Evolutionary conservation across 345 rosid species (phyloP), one percentile per base, ranked within the genome.

Genomic region (Gossypium sturtianum): DNA sequence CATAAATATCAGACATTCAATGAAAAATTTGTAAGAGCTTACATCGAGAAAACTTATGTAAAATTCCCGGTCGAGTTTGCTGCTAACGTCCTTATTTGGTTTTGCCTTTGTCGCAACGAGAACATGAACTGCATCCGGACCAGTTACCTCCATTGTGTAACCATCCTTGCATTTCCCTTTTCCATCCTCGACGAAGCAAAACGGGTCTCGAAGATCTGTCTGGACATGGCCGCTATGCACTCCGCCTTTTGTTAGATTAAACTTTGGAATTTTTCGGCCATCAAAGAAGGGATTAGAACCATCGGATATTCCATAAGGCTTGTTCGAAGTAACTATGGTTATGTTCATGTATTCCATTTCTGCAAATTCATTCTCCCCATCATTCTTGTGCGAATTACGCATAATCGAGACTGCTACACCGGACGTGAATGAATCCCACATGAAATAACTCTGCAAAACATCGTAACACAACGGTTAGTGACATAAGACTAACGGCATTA

Each of bases 101-200:
- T 90, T 94, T 56, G 98, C 93, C 77, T 76, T 82, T 23, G 83
- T 87, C 0, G 95, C 98, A 4, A 94, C 97, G 29, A 87, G 95
- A 80, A 92, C 89, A 34, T 81, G 90, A 23, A 94, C 95, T 41
- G 86, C 85, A n/a, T 87, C 90, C 1, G 88, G 62, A 60, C 91
- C 90, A 19, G 76, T 78, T 48, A 73, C 84, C 86, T 91, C 92
- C 74, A 73, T 78, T 34, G 98, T 94, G 74, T 86, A 92, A 71
- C 95, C 97, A 79, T 94, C 98, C 98, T 89, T 80, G 86, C 98
- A 94, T 87, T 75, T 87, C 75, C 97, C 97, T 86, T 84, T 89
- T 49, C 89, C 88, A 15, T 77, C 83, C 59, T 82, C 70, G 0
- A 79, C 81, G 27, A 78, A 70, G 81, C 98, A 94, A 48, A 86